Base-by-base conservation (phyloP, 2,329 filamentous ascomycete genomes). In the Penicillium sp. region DNA sequence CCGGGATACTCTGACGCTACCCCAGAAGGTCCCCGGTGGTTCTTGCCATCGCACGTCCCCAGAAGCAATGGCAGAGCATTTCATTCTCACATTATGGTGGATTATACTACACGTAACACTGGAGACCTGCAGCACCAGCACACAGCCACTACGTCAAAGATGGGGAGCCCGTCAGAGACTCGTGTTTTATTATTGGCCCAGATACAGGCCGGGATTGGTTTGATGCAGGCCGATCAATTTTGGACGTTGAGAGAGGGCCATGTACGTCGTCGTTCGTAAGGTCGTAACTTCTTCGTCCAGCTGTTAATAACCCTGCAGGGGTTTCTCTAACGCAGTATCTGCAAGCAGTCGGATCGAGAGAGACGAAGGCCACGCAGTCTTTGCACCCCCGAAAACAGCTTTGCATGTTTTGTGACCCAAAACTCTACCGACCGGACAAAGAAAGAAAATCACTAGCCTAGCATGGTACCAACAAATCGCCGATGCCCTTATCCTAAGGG, bases 61-160 rank as follows among this genome's bases (percentile, higher is more conserved):
- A 65, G 41, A 61, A 61, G 39, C 7, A 60, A 52, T 64, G 60
- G 60, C 50, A 61, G 14, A 58, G 55, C 31, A 54, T 65, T 54
- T 59, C 55, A 49, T 64, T 67, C 52, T 63, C 58, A 2, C 54
- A 65, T 52, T 64, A 66, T 12, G 59, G 63, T 7, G 59, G 60
- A 47, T 57, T 66, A 19, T 65, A 63, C 44, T 64, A 64, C 31
- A 33, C 49, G n/a, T n/a, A n/a, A n/a, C n/a, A n/a, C n/a, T 2
- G 22, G 38, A 52, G 60, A 66, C 43, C 40, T 61, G 5, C 58
- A 61, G 48, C 12, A 53, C 41, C 11, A 46, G 14, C n/a, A 52
- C 54, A 39, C 13, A 60, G 33, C 25, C 49, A 63, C 46, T 64
- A 55, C 14, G 12, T 62, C 22, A 61, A 59, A 22, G 48, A 63